Percentiles rank a stretch among this genome's conserved stretches.
Conservation (phyloP, 2,329 filamentous ascomycete genomes). For the Paecilomyces niveus region DNA sequence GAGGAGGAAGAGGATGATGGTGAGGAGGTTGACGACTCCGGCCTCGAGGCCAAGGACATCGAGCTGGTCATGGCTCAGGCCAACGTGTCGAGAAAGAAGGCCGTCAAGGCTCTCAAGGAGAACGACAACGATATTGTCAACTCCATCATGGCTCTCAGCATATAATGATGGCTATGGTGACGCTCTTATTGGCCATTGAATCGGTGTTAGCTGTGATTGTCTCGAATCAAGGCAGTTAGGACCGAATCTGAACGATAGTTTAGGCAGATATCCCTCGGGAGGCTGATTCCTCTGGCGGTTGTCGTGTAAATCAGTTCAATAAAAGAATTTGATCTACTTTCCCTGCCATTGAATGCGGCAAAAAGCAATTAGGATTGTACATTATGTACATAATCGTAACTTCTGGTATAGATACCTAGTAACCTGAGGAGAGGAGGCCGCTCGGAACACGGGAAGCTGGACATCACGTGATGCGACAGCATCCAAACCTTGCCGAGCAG, state of each 20-base stretch:
- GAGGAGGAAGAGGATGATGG: slow-evolving; percentile 85
- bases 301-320: slow-evolving; percentile 30
- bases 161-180: slow-evolving; percentile 43
- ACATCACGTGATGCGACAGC: slow-evolving; percentile 24
- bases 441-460: slow-evolving; percentile 20
- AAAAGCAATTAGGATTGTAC: neutral
- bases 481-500: slow-evolving; percentile 34
- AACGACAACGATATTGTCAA: slow-evolving; percentile 99
- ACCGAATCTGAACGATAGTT: slow-evolving; percentile 21
- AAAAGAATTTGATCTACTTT: slow-evolving; percentile 21
- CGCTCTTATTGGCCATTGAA: neutral
- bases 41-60: slow-evolving; percentile 98
- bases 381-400: neutral
- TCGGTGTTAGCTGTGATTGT: slow-evolving; percentile 2
- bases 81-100: slow-evolving; percentile 94
- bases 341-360: neutral
- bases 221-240: slow-evolving; percentile 11
- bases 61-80: slow-evolving; percentile 99
- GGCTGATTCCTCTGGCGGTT: slow-evolving; percentile 15
- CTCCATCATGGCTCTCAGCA: slow-evolving; percentile 97
- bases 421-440: neutral
- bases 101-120: slow-evolving; percentile 90
- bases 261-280: slow-evolving; percentile 19
- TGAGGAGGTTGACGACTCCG: slow-evolving; percentile 90
- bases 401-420: neutral